Evolutionary conservation across 169 alveolate genomes (phyloP), one percentile per base, ranked within the genome.

Genomic region (Cryptosporidium sp.): DNA sequence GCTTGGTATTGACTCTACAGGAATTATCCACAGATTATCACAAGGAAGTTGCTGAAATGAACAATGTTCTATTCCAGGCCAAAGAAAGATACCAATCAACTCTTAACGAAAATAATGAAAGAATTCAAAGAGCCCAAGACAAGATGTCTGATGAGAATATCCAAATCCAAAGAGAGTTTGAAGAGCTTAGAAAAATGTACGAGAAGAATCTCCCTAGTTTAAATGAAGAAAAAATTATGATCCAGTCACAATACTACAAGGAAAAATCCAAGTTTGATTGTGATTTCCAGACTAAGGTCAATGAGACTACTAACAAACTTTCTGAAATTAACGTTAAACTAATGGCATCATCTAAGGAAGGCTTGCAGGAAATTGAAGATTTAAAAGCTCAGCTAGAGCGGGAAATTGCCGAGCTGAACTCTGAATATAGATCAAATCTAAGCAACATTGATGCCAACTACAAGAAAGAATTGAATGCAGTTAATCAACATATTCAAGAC

Each of bases 11-110:
- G 35, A 75, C 58, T 50, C 16, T 75, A 14, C 86, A 75, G n/a
- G 73, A 75, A 39, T 33, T 75, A 33, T 75, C 86, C 29, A 12
- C 71, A 12, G 74, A 75, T n/a, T 75, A 75, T 37, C 86, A 75
- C 74, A 75, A 61, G 41, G 73, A 75, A 31, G 29, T 75, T 37
- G 86, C 74, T 26, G 86, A 75, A 37, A 75, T 75, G 86, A 75
- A 75, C 39, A 75, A 29, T 23, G n/a, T 61, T 8, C 65, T 75
- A 21, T 55, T 61, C 16, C 74, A 75, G 43, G 86, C 86, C 1
- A 75, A 75, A 39, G 86, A 75, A 14, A 61, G 52, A n/a, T 75
- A 75, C 59, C 86, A 61, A 33, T 21, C 37, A 8, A 59, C 55
- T 21, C 65, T 75, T n/a, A 55, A 75, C n/a, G 58, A 59, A 59